Evolutionary conservation across 805 yeast genomes (phyloP), one percentile per base, ranked within the genome.

Genomic region (Schwanniomyces polymorphus): DNA sequence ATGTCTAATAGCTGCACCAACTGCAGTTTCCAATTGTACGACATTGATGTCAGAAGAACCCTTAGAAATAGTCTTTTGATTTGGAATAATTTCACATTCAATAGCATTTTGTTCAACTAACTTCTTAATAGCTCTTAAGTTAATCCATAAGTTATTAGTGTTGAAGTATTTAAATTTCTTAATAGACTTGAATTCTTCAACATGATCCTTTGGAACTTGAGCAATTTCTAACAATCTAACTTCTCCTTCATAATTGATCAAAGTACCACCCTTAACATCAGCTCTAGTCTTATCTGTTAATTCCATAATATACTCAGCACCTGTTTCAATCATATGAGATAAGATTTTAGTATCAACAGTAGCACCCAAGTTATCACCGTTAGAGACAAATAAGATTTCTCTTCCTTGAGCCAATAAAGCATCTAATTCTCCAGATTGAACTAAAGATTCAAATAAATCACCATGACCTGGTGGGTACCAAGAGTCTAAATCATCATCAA

Each of bases 381-480:
- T 94, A 51, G 98, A 92, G 39, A 94, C 97, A 61, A 94, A 94
- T 63, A 94, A 76, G 51, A 89, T 78, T 75, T 94, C 99, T 76
- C 94, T 90, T 58, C 99, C 99, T 65, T 89, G 92, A 44, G 85
- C 89, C 53, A 94, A 77, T 55, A 94, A 80, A 51, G 86, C 83
- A 65, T 94, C 98, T 56, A 94, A 79, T 64, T 92, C 94, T 50
- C 99, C 99, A 10, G 96, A 85, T 48, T 88, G 82, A 50, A 87
- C 84, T 63, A 94, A 77, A 18, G 94, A 77, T 75, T 94, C 99
- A 58, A 91, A 94, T 68, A 94, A 75, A 73, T 94, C 99, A 73
- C 99, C 99, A 70, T 94, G 99, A 45, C 99, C 99, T n/a, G 99
- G 99, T 43, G 99, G 99, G 67, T 94, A 94, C 99, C 99, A 94